phyloP scores from a whole-genome alignment of 2,329 filamentous ascomycete genomes.

The Ophiocordyceps camponoti-rufipedis region DNA sequence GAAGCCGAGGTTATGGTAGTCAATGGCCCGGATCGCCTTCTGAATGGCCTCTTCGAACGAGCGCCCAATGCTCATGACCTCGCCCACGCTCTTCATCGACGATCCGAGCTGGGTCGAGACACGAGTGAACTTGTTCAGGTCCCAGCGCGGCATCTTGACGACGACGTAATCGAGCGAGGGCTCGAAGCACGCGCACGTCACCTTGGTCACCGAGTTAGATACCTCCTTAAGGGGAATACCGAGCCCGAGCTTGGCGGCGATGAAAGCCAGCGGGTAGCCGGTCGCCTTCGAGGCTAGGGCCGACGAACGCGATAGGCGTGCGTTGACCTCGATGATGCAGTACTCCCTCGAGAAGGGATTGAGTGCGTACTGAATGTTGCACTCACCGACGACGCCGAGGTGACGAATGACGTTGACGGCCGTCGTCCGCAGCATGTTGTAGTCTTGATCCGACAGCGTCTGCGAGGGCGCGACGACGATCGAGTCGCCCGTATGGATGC shows the following conservation, averaged over 20 bases:
- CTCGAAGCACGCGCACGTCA: constrained; percentile 94
- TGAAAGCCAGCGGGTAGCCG: constrained; percentile 88
- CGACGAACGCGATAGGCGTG: constrained; percentile 84
- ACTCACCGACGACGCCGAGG: constrained; percentile 92
- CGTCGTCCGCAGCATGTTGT: constrained; percentile 96
- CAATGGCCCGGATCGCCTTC: constrained; percentile 89
- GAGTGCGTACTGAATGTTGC: constrained; percentile 95
- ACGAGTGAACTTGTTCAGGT: constrained; percentile 95
- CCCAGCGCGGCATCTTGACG: constrained; percentile 97
- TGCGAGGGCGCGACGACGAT: constrained; percentile 96
- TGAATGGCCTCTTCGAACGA: constrained; percentile 98
- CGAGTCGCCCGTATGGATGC: constrained; percentile 94
- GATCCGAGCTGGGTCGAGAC: constrained; percentile 92
- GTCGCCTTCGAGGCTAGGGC: constrained; percentile 94
- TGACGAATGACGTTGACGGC: constrained; percentile 95
- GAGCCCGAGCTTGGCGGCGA: constrained; percentile 89
- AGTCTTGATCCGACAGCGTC: constrained; percentile 91
- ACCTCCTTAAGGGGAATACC: constrained; percentile 93
- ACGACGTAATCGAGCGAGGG: constrained; percentile 96
- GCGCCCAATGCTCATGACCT: constrained; percentile 95
- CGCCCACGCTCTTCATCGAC: constrained; percentile 98
- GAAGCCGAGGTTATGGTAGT: constrained; percentile 90
- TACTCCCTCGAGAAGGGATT: constrained; percentile 93
- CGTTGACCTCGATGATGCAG: constrained; percentile 98
- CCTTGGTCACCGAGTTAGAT: constrained; percentile 86